Conservation (phyloP, 306 rosid species). For the Parietaria judaica region DNA sequence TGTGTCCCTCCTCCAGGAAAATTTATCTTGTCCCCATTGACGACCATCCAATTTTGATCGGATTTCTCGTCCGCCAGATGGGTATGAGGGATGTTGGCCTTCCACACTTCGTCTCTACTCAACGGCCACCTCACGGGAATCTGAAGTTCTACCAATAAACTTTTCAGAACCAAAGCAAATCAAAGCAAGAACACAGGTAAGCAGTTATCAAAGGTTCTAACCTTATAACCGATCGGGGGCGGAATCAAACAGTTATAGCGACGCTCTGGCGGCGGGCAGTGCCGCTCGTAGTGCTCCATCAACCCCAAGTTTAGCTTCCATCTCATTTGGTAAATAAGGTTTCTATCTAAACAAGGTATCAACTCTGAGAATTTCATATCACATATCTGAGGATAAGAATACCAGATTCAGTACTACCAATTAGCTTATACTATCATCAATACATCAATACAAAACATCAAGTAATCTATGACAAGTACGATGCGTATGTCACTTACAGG, state of each 20-base stretch:
- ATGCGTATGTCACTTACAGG: constrained; percentile 24
- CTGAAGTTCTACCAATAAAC: constrained; percentile 35
- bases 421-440: background rate
- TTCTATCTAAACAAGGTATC: constrained; percentile 57
- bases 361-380: constrained; percentile 39
- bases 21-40: constrained; percentile 56
- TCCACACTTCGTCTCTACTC: constrained; percentile 67
- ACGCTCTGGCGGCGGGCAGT: constrained; percentile 46
- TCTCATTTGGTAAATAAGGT: constrained; percentile 36
- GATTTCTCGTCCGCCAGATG: constrained; percentile 57
- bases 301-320: constrained; percentile 40
- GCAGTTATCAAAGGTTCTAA: constrained; percentile 13
- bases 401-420: background rate
- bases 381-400: constrained; percentile 29
- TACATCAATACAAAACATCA: background rate
- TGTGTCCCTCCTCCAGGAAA: constrained; percentile 68
- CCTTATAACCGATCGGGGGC: constrained; percentile 52
- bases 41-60: constrained; percentile 68
- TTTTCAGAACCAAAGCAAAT: constrained; percentile 26
- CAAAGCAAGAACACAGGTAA: constrained; percentile 2
- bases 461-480: background rate
- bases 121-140: constrained; percentile 53
- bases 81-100: constrained; percentile 61
- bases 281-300: constrained; percentile 64
- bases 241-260: constrained; percentile 51